A percentile compares a stretch with the other conserved stretches of the same genome.
Evolutionary conservation across 768 basidiomycete species (phyloP).

Genomic region (Hygrocybe punicea): DNA sequence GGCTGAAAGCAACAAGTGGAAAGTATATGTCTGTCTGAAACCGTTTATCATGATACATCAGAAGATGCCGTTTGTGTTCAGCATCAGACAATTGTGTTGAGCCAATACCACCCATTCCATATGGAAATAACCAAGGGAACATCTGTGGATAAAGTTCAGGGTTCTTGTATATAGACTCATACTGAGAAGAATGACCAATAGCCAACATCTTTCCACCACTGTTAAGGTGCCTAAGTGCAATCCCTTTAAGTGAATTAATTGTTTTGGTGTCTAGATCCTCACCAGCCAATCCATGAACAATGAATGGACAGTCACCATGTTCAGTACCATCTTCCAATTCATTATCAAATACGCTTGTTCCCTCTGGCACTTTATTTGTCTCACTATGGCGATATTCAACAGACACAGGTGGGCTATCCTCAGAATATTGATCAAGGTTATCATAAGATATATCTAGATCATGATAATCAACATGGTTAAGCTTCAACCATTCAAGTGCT

Average conservation of each 20-base stretch:
- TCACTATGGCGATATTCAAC: constrained; percentile 20
- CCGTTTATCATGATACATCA: constrained; percentile 40
- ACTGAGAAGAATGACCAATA: constrained; percentile 15
- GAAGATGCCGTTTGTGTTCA: constrained; percentile 20
- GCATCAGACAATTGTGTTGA: constrained; percentile 15
- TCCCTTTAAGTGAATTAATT: constrained; percentile 13
- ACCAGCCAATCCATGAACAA: constrained; percentile 37
- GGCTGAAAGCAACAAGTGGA: constrained; percentile 39
- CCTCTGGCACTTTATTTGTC: constrained; percentile 9
- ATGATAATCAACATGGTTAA: constrained; percentile 33
- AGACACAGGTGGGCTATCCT: not conserved
- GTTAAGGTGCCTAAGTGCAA: constrained; percentile 22
- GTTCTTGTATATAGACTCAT: constrained; percentile 25
- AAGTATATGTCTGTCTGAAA: constrained; percentile 39
- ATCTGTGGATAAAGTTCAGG: constrained; percentile 28
- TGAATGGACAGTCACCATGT: constrained; percentile 34
- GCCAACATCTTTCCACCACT: constrained; percentile 16
- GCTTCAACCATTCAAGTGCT: constrained; percentile 34
- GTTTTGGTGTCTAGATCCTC: constrained; percentile 16
- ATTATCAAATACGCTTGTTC: constrained; percentile 10
- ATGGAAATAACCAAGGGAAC: constrained; percentile 37
- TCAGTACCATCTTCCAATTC: constrained; percentile 21
- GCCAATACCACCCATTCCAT: constrained; percentile 23
- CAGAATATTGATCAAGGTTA: constrained; percentile 26
- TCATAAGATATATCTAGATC: constrained; percentile 27